Evolutionary conservation across 1,139 yeast genomes (phyloP).

Genomic region (Diutina mesorugosa): DNA sequence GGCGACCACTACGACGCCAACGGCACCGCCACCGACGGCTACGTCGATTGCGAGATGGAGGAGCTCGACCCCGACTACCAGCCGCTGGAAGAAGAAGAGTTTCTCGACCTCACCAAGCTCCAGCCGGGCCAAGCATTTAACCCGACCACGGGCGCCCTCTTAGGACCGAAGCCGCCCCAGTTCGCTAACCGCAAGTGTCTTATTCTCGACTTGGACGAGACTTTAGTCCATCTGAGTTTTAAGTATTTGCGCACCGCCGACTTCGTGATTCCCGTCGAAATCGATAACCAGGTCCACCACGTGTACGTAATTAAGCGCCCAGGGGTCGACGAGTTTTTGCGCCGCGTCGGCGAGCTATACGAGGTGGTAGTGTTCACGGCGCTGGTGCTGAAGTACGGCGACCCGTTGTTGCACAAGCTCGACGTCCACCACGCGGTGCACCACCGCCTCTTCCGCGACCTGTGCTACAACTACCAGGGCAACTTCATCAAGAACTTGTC

Average conservation of each 20-base stretch:
- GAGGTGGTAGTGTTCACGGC: conserved; percentile 98
- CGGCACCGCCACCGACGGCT: not conserved
- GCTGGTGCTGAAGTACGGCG: conserved; percentile 88
- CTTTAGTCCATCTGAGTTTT: conserved; percentile 91
- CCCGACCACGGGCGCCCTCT: conserved; percentile 48
- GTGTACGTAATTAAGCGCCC: conserved; percentile 96
- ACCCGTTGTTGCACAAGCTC: conserved; percentile 81
- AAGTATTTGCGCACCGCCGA: conserved; percentile 87
- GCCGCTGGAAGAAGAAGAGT: conserved; percentile 12
- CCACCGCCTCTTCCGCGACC: conserved; percentile 85
- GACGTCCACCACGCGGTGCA: conserved; percentile 67
- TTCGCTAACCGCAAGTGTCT: conserved; percentile 63
- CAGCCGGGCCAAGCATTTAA: conserved; percentile 60
- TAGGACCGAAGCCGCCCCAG: conserved; percentile 28
- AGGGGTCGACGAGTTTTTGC: conserved; percentile 89
- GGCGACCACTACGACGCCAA: not conserved
- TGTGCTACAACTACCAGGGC: conserved; percentile 56
- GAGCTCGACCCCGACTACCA: conserved; percentile 10
- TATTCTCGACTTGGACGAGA: conserved; percentile 87
- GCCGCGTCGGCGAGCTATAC: conserved; percentile 68
- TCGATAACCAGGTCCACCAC: conserved; percentile 82
- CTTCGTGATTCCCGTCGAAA: conserved; percentile 65
- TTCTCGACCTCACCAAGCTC: conserved; percentile 42
- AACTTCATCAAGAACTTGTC: conserved; percentile 88
- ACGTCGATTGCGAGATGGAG: not conserved